Evolutionary conservation across 169 alveolate genomes (phyloP).

Genomic region (Eimeria zaria): DNA sequence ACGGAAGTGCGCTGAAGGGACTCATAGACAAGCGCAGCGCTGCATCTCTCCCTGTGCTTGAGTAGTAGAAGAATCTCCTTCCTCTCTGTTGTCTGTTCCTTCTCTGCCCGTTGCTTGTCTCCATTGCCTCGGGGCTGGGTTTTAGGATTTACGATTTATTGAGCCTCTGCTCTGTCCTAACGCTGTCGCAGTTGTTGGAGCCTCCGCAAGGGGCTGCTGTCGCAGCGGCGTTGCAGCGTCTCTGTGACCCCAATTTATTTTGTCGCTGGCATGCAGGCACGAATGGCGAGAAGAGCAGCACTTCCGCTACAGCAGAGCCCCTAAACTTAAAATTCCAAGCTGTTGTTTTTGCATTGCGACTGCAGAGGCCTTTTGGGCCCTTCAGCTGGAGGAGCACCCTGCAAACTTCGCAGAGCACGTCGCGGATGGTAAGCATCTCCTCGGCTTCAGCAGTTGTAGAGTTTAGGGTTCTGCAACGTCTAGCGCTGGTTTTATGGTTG

Average conservation of each 20-base stretch:
- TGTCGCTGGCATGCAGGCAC: not conserved
- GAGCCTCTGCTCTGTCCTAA: not conserved
- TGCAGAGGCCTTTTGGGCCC: constrained; percentile 84
- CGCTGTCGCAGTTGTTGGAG: not conserved
- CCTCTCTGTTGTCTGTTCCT: not conserved
- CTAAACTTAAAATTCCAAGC: not conserved
- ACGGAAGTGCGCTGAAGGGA: not conserved
- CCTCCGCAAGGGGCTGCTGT: not conserved
- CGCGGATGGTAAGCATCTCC: constrained; percentile 18
- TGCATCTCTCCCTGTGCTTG: not conserved
- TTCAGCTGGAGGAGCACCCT: constrained; percentile 83
- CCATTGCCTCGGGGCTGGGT: not conserved
- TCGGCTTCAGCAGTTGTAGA: not conserved
- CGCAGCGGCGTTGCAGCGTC: not conserved
- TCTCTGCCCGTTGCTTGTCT: not conserved
- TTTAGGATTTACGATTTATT: not conserved
- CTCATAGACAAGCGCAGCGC: not conserved
- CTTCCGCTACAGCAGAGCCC: not conserved
- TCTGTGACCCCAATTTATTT: not conserved
- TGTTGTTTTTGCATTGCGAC: not conserved
- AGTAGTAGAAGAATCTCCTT: not conserved
- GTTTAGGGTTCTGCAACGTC: not conserved
- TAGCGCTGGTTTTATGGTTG: not conserved
- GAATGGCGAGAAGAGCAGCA: not conserved
- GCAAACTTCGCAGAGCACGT: constrained; percentile 76